A percentile compares a stretch with the other conserved stretches of the same genome.
Conservation (phyloP, 768 basidiomycete species). For the Psilocybe azurescens region DNA sequence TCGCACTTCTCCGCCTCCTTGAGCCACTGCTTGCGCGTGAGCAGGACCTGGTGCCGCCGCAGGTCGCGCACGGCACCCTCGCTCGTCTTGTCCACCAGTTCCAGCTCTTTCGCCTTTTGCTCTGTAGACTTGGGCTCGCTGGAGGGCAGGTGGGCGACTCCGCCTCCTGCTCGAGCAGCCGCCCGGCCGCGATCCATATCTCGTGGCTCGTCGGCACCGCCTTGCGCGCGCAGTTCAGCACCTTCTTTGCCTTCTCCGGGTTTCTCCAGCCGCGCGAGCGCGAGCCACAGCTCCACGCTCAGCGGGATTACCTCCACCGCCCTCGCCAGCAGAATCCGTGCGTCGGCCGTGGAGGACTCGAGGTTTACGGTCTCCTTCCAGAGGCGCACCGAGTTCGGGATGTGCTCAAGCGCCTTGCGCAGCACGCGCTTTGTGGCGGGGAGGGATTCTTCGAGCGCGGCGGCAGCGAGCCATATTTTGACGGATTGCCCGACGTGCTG, state of each 20-base stretch:
- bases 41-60: slow-evolving; percentile 39
- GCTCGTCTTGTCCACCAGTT: slow-evolving; percentile 86
- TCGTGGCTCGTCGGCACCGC: too few relatives aligned
- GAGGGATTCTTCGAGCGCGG: slow-evolving; percentile 68
- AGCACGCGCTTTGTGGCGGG: slow-evolving; percentile 59
- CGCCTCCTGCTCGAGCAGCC: slow-evolving; percentile 86
- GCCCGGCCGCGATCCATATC: too few relatives aligned
- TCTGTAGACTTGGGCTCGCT: slow-evolving; percentile 50
- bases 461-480: slow-evolving; percentile 29
- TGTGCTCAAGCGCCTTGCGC: too few relatives aligned
- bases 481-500: too few relatives aligned
- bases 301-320: slow-evolving; percentile 97
- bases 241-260: too few relatives aligned
- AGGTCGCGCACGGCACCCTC: slow-evolving; percentile 84
- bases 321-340: slow-evolving; percentile 90
- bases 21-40: slow-evolving; percentile 23
- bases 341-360: slow-evolving; percentile 87
- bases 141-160: slow-evolving; percentile 1
- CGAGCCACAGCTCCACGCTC: slow-evolving; percentile 54
- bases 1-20: slow-evolving; percentile 96
- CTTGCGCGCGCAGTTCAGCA: too few relatives aligned
- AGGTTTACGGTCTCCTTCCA: slow-evolving; percentile 99
- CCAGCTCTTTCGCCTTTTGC: slow-evolving; percentile 66
- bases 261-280: too few relatives aligned
- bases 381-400: slow-evolving; percentile 59